A percentile compares a stretch with the other conserved stretches of the same genome.
Evolutionary conservation across 2,329 filamentous ascomycete genomes (phyloP).

Genomic region (Epicoccum nigrum): DNA sequence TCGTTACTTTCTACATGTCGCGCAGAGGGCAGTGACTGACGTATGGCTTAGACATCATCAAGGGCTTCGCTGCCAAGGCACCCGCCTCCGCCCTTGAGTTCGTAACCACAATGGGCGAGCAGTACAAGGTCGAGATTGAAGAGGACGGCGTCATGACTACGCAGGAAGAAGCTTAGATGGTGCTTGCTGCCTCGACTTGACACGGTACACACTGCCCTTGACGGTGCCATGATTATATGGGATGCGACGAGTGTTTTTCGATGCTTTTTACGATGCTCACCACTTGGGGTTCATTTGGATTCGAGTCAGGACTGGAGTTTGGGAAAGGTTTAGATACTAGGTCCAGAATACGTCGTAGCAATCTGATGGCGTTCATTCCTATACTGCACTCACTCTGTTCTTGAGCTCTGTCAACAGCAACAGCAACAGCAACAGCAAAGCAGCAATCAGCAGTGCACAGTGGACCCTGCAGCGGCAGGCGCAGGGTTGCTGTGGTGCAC

Average conservation of each 20-base stretch:
- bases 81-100: constrained; percentile 71
- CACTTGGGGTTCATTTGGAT: no score
- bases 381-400: no score
- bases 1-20: not conserved
- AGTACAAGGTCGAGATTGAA: constrained; percentile 72
- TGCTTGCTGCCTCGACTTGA: not conserved
- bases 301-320: constrained; percentile 4
- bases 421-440: no score
- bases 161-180: constrained; percentile 28
- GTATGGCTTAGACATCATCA: constrained; percentile 53
- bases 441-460: no score
- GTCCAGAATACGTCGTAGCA: constrained; percentile 8
- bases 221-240: not conserved
- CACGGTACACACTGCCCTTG: not conserved
- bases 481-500: not conserved
- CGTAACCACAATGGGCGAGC: constrained; percentile 66
- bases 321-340: not conserved
- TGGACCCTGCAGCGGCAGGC: constrained; percentile 18
- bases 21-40: not conserved
- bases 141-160: constrained; percentile 72
- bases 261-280: no score
- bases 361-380: not conserved
- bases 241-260: not conserved
- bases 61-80: constrained; percentile 78
- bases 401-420: no score